These are phyloP conservation scores for Fusarium subtropicale DNA, from an alignment of 2,329 filamentous ascomycete genomes.

Conservation along the genomic window DNA sequence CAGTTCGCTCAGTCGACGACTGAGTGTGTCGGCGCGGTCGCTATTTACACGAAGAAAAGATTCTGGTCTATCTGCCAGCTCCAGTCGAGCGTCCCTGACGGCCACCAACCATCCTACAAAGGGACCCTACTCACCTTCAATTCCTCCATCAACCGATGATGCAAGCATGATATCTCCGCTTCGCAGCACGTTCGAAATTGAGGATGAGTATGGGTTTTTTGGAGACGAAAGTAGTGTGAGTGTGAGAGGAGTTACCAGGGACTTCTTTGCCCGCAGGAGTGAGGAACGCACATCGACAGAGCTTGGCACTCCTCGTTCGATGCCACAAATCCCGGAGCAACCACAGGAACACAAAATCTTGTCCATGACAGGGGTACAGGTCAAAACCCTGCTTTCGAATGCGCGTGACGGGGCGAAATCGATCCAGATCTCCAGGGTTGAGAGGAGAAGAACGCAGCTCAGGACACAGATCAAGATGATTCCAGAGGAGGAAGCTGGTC, in stretches of 20 bases:
- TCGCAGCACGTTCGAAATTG: slow-evolving; percentile 51
- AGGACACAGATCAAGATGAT: slow-evolving; percentile 54
- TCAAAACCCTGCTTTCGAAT: slow-evolving; percentile 43
- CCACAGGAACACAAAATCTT: slow-evolving; percentile 27
- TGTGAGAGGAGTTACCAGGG: slow-evolving; percentile 36
- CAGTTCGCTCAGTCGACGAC: slow-evolving; percentile 37
- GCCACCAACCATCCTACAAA: slow-evolving; percentile 33
- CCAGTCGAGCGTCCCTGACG: slow-evolving; percentile 25
- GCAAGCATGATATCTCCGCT: slow-evolving; percentile 30
- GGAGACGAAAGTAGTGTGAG: slow-evolving; percentile 36
- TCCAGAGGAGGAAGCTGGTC: slow-evolving; percentile 41
- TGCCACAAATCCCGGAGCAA: slow-evolving; percentile 14
- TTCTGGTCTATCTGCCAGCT: slow-evolving; percentile 27
- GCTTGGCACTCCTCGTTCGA: slow-evolving; percentile 16
- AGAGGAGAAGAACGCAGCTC: slow-evolving; percentile 52
- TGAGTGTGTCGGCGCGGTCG: slow-evolving; percentile 46
- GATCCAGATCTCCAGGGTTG: slow-evolving; percentile 43
- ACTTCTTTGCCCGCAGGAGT: slow-evolving; percentile 42
- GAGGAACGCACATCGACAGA: slow-evolving; percentile 39
- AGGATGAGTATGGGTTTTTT: slow-evolving; percentile 46
- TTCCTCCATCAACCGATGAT: slow-evolving; percentile 22
- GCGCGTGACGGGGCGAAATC: slow-evolving; percentile 41
- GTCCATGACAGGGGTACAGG: slow-evolving; percentile 40
- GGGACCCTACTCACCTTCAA: slow-evolving; percentile 30
- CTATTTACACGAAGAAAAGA: slow-evolving; percentile 48